Evolutionary conservation across 306 rosid genomes (phyloP), one percentile per base, ranked within the genome.

Genomic region (Trifolium fragiferum): DNA sequence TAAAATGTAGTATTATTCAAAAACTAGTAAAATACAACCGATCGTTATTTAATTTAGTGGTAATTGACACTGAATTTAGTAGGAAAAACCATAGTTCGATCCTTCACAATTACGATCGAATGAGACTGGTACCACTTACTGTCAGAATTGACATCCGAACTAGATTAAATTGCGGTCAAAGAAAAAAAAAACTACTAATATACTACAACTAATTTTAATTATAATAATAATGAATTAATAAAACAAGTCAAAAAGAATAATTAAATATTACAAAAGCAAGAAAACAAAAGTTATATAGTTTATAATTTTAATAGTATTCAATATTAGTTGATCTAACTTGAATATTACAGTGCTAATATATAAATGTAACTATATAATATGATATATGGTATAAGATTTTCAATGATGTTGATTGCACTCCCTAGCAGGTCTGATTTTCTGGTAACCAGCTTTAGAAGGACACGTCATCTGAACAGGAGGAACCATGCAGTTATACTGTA

Each of bases 401-500:
- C 66, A 27, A 30, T 60, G 66, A 38, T 27, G 14, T 27, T 85
- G 82, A 82, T 81, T 88, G 54, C 99, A 94, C 77, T 92, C 88
- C 19, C 80, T 44, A 2, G 90, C 75, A 0, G 99, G 99, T 72
- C 99, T 74, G 0, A 89, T 78, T 74, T 82, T 94, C 88, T 82
- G 84, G 11, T 20, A 88, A n/a, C 99, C 99, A 0, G 97, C 84
- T 72, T 82, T 90, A 32, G 85, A 64, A 7, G 99, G 97, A 76
- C 99, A 94, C n/a, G 92, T 90, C 44, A 93, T 82, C 84, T 84
- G 86, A 9, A 90, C 53, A 8, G 97, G 99, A 6, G 95, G 99
- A 33, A 94, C 95, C 99, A 94, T 94, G 20, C 99, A 94, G 23
- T 94, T 94, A 9, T 92, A 94, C 78, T 94, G 97, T n/a, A 94